phyloP scores from a whole-genome alignment of 495 filamentous ascomycete genomes.

The Hypoxylon subgilvum region DNA sequence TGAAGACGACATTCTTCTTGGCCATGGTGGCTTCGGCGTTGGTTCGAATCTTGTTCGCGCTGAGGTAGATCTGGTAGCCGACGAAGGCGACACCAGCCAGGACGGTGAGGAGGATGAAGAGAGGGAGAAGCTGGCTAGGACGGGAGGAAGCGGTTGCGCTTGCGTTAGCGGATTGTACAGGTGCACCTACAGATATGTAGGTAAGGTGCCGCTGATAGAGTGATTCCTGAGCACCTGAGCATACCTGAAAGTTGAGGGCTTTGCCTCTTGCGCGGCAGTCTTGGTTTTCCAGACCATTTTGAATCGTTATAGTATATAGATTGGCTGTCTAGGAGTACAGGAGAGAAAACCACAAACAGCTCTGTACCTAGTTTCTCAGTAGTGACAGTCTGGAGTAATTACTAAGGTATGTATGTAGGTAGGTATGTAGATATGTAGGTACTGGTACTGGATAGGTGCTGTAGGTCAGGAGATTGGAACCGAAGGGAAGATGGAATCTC shows the following conservation, averaged over 20 bases:
- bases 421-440: no score
- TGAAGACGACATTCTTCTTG: conserved; percentile 78
- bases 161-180: conserved; percentile 20
- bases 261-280: conserved; percentile 19
- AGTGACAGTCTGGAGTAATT: not conserved
- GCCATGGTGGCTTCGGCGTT: conserved; percentile 77
- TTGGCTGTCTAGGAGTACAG: no score
- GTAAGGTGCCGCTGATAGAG: no score
- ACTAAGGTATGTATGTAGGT: not conserved
- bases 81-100: conserved; percentile 67
- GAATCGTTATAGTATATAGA: not conserved
- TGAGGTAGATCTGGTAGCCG: conserved; percentile 75
- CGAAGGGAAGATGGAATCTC: not conserved
- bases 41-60: conserved; percentile 69
- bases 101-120: conserved; percentile 73
- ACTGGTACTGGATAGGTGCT: no score
- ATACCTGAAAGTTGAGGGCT: conserved; percentile 31
- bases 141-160: conserved; percentile 15
- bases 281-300: conserved; percentile 30
- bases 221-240: no score
- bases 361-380: no score
- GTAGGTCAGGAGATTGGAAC: no score
- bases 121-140: conserved; percentile 68
- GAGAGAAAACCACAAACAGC: no score
- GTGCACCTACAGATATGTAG: no score